These are phyloP conservation scores for Bassia scoparia DNA, from an alignment of 148 eudicot species.

Conservation along the genomic window DNA sequence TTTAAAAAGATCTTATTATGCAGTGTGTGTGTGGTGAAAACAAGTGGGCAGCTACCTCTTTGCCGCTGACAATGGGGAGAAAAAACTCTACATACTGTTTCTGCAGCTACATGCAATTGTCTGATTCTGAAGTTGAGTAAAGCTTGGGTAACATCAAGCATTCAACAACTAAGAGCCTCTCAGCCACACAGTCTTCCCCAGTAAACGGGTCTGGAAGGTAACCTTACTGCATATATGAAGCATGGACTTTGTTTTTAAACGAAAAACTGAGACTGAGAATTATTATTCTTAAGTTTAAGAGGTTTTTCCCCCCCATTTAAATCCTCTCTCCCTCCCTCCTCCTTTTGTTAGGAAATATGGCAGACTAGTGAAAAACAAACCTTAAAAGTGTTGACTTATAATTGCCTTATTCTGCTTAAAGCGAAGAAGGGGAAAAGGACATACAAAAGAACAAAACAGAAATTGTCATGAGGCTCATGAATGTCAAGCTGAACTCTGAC, in stretches of 20 bases:
- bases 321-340: too few species aligned
- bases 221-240: background rate
- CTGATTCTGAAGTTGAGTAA: background rate
- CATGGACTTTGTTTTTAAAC: background rate
- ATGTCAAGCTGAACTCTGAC: too few species aligned
- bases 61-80: background rate
- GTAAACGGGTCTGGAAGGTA: background rate
- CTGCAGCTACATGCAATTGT: background rate
- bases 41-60: slow-evolving; percentile 5
- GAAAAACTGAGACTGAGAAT: background rate
- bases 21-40: background rate
- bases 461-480: background rate
- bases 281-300: background rate
- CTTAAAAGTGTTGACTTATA: too few species aligned
- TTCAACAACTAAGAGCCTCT: background rate
- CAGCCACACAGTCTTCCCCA: background rate
- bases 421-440: background rate
- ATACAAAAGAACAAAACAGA: background rate
- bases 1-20: background rate
- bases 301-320: background rate
- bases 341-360: background rate
- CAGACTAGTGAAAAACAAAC: too few species aligned
- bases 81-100: background rate
- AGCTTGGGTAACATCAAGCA: background rate
- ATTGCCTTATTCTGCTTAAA: too few species aligned